phyloP scores from a whole-genome alignment of 257 asterid species.

The Solanum bulbocastanum region DNA sequence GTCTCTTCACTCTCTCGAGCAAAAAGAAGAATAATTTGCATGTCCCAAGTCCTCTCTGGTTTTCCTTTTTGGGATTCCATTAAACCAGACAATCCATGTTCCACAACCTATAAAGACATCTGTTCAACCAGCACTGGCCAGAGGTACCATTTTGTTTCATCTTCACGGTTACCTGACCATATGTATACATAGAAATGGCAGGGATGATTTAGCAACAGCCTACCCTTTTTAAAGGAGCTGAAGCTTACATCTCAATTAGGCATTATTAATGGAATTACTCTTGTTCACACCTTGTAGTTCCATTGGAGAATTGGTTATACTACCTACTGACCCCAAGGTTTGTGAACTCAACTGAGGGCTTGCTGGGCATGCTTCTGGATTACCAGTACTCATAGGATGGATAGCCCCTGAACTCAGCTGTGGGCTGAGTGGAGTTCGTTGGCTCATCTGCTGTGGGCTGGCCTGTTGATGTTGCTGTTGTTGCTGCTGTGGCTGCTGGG shows the following conservation, averaged over 20 bases:
- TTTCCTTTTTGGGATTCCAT: neutral
- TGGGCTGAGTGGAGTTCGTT: slow-evolving; percentile 93
- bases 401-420: slow-evolving; percentile 90
- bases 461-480: slow-evolving; percentile 37
- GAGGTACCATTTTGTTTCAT: neutral
- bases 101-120: neutral
- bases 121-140: neutral
- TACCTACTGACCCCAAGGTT: slow-evolving; percentile 81
- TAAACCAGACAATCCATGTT: neutral
- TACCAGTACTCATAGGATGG: slow-evolving; percentile 48
- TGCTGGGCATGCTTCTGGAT: slow-evolving; percentile 80
- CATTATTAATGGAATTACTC: slow-evolving; percentile 52
- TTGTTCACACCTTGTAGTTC: slow-evolving; percentile 83
- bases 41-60: neutral
- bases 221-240: neutral
- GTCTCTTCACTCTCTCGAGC: neutral
- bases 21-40: neutral
- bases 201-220: neutral
- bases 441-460: slow-evolving; percentile 84
- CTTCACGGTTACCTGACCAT: neutral
- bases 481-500: slow-evolving; percentile 37
- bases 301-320: slow-evolving; percentile 79
- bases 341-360: slow-evolving; percentile 97
- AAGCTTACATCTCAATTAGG: slow-evolving; percentile 2
- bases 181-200: neutral